phyloP scores from a whole-genome alignment of 2,329 filamentous ascomycete genomes.

The Dactylellina parvicollis region DNA sequence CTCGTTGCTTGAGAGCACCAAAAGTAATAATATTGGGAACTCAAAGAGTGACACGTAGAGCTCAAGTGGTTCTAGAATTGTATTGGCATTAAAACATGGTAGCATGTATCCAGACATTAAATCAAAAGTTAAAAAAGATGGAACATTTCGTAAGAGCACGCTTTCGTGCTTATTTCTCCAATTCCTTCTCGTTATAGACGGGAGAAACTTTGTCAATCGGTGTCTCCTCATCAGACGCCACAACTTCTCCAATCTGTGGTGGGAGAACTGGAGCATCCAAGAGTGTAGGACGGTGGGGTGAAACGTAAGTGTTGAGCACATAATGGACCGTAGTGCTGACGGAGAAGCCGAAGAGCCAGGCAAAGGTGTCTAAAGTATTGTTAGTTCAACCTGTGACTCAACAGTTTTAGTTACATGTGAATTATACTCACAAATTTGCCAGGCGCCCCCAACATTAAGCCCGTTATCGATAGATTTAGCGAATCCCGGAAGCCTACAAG shows the following conservation, averaged over 20 bases:
- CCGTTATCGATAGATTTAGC: conserved; percentile 61
- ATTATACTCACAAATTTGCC: conserved; percentile 59
- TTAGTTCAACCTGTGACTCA: no score
- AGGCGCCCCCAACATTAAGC: conserved; percentile 61
- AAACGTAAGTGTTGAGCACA: conserved; percentile 62
- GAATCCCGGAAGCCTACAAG: conserved; percentile 61
- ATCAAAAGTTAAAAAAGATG: neutral
- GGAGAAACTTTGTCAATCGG: conserved; percentile 20
- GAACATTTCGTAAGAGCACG: neutral
- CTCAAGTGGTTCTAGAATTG: neutral
- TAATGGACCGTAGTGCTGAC: conserved; percentile 62
- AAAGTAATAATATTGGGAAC: no score
- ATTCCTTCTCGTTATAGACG: conserved; percentile 46
- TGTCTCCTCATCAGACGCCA: conserved; percentile 50
- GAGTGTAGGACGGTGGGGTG: conserved; percentile 55
- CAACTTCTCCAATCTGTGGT: conserved; percentile 47
- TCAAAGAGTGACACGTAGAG: no score
- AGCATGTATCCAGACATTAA: neutral
- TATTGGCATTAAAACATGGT: conserved; percentile 14
- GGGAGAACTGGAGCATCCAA: conserved; percentile 48
- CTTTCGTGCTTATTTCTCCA: conserved; percentile 20
- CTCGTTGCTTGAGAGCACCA: no score
- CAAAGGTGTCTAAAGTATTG: conserved; percentile 61
- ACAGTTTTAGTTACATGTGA: neutral
- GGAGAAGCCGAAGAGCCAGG: conserved; percentile 63